Conservation (phyloP, 495 filamentous ascomycete genomes). For the Neurospora sp. region DNA sequence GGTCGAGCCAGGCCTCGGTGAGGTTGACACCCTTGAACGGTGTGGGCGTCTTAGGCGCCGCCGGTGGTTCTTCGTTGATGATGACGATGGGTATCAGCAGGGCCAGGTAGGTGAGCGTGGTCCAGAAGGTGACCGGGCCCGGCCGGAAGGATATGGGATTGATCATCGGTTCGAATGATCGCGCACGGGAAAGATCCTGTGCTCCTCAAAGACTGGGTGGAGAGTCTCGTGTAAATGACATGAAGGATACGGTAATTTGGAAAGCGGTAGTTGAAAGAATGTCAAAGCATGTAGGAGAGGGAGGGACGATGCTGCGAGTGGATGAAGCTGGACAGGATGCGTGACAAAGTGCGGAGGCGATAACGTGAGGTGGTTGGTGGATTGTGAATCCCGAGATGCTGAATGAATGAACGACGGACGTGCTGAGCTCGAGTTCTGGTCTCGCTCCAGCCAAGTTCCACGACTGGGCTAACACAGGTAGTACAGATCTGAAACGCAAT, state of each 20-base stretch:
- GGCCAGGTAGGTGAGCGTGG: constrained; percentile 57
- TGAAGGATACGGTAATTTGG: not conserved
- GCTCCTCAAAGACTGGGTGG: not conserved
- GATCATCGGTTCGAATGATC: constrained; percentile 9
- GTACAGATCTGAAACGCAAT: not conserved
- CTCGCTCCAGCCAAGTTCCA: not conserved
- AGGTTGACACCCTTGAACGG: constrained; percentile 48
- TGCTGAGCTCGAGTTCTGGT: not conserved
- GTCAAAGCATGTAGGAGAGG: not conserved
- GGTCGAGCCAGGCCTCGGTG: constrained; percentile 76
- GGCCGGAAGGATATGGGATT: constrained; percentile 45
- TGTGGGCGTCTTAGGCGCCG: constrained; percentile 46
- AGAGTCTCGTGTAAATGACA: not conserved
- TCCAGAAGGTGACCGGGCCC: constrained; percentile 63
- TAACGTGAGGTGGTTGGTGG: not conserved
- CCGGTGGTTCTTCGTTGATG: constrained; percentile 65
- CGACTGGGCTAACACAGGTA: not conserved
- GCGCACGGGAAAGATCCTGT: not conserved
- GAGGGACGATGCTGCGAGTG: not conserved
- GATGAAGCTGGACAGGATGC: not conserved
- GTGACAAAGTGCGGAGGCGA: not conserved
- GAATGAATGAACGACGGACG: not conserved
- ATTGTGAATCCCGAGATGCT: not conserved
- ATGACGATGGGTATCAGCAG: constrained; percentile 59
- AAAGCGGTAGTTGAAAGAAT: not conserved